Conservation (phyloP, 1,284 basidiomycete species). For the Ustilago trichophora region DNA sequence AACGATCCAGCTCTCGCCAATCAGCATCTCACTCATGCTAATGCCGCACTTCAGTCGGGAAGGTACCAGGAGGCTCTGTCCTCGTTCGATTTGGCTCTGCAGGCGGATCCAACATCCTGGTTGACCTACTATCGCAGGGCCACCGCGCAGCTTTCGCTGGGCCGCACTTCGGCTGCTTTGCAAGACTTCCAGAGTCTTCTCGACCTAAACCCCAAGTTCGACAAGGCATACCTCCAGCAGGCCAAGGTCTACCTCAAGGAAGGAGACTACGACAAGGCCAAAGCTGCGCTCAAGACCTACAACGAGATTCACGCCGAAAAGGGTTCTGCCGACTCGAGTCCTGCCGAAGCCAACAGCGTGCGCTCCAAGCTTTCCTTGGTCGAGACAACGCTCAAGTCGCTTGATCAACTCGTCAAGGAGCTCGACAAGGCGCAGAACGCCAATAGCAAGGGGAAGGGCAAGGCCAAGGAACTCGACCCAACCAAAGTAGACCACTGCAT, state of each 20-base stretch:
- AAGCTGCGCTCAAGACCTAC: slow-evolving; percentile 32
- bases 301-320: slow-evolving; percentile 31
- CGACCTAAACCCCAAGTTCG: slow-evolving; percentile 58
- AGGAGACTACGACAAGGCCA: slow-evolving; percentile 56
- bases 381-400: slow-evolving; percentile 40
- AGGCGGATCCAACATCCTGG: slow-evolving; percentile 53
- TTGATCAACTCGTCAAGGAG: slow-evolving; percentile 41
- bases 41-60: slow-evolving; percentile 52
- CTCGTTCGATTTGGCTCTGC: slow-evolving; percentile 55
- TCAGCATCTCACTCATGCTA: slow-evolving; percentile 50
- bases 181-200: slow-evolving; percentile 56
- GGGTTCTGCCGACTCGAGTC: slow-evolving; percentile 2
- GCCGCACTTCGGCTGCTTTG: slow-evolving; percentile 57
- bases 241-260: slow-evolving; percentile 60
- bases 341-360: slow-evolving; percentile 23
- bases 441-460: slow-evolving; percentile 38
- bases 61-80: slow-evolving; percentile 56
- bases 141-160: slow-evolving; percentile 63
- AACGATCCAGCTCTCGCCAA: slow-evolving; percentile 25
- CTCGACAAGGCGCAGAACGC: slow-evolving; percentile 43
- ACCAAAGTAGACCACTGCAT: slow-evolving; percentile 57
- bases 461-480: slow-evolving; percentile 31
- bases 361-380: slow-evolving; percentile 37
- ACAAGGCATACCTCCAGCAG: slow-evolving; percentile 60
- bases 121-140: slow-evolving; percentile 63